phyloP scores from a whole-genome alignment of 1,284 basidiomycete genomes.

The Cryptococcus sp. region DNA sequence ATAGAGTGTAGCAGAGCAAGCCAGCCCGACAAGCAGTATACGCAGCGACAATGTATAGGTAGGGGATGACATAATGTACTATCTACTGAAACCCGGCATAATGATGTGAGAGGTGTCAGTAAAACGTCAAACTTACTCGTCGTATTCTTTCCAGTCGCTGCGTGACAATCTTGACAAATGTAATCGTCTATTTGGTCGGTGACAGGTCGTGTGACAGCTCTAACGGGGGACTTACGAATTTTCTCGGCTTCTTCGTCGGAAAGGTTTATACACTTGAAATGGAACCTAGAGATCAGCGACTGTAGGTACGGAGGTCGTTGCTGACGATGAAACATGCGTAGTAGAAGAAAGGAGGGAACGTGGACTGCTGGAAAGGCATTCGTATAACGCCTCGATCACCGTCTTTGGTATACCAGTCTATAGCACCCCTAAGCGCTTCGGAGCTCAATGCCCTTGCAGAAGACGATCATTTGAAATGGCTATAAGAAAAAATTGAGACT shows the following conservation, averaged over 20 bases:
- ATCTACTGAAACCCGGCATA: not conserved
- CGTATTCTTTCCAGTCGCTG: slow-evolving; percentile 24
- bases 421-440: too few species aligned
- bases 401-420: too few species aligned
- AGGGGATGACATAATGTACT: not conserved
- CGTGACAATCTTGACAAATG: slow-evolving; percentile 29
- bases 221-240: slow-evolving; percentile 29
- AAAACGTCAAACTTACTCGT: slow-evolving; percentile 31
- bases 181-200: slow-evolving; percentile 31
- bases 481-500: too few species aligned
- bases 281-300: slow-evolving; percentile 30
- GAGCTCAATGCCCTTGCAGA: too few species aligned
- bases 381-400: too few species aligned
- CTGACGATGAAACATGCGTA: not conserved
- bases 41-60: too few species aligned
- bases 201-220: not conserved
- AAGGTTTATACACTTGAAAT: slow-evolving; percentile 36
- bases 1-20: too few species aligned
- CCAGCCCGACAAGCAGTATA: too few species aligned
- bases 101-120: not conserved
- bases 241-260: slow-evolving; percentile 29
- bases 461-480: too few species aligned
- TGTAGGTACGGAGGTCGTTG: not conserved
- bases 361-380: too few species aligned
- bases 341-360: not conserved